These are phyloP conservation scores for Colletotrichum echinochloae DNA, from an alignment of 2,329 filamentous ascomycete genomes.

Conservation along the genomic window DNA sequence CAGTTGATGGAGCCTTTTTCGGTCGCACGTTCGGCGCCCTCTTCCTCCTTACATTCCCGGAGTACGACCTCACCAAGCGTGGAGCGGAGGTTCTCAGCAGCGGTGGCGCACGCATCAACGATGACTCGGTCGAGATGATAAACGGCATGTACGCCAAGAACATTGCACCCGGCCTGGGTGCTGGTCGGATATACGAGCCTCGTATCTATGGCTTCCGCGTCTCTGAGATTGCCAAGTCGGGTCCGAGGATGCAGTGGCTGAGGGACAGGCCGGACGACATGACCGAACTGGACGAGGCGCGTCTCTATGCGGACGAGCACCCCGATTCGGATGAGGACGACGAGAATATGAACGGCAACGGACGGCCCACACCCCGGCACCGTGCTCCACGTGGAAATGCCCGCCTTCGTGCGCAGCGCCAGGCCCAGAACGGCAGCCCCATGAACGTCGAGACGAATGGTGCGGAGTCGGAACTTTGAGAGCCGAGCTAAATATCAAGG, in stretches of 20 bases:
- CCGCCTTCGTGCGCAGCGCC: conserved; percentile 56
- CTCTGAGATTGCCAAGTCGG: conserved; percentile 87
- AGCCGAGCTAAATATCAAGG: background rate
- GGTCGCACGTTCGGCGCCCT: conserved; percentile 96
- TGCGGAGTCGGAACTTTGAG: conserved; percentile 66
- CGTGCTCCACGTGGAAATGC: conserved; percentile 56
- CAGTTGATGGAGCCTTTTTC: conserved; percentile 97
- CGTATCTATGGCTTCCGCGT: conserved; percentile 97
- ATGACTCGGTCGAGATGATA: conserved; percentile 67
- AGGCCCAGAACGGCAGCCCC: conserved; percentile 66
- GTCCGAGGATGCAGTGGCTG: conserved; percentile 97
- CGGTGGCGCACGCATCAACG: conserved; percentile 48
- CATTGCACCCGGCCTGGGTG: conserved; percentile 87
- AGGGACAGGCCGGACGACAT: conserved; percentile 85
- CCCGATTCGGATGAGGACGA: conserved; percentile 71
- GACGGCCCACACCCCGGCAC: conserved; percentile 56
- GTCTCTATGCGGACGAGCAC: conserved; percentile 64
- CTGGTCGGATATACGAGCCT: conserved; percentile 88
- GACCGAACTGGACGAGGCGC: conserved; percentile 85
- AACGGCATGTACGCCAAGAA: conserved; percentile 92
- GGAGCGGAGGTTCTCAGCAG: conserved; percentile 68
- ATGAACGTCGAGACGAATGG: conserved; percentile 69
- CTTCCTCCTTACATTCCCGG: conserved; percentile 98
- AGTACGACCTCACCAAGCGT: conserved; percentile 86
- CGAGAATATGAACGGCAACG: conserved; percentile 59